Evolutionary conservation across 805 yeast genomes (phyloP), one percentile per base, ranked within the genome.

Genomic region (Candida dendrica): DNA sequence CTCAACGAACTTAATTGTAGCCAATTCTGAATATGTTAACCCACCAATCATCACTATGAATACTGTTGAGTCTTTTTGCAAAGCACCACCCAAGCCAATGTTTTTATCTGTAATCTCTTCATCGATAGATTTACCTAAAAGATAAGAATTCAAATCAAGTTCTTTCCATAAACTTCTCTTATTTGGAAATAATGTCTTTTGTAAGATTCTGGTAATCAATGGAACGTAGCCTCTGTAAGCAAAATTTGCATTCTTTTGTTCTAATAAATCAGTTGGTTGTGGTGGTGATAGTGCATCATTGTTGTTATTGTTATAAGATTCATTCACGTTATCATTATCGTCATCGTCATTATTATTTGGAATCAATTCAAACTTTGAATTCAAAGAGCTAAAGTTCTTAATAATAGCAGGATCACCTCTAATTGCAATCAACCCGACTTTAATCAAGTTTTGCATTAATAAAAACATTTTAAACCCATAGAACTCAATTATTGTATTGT

Each of bases 211-310:
- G 3, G 80, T 71, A 2, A 77, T 64, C 4, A 91, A 59, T 2
- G 98, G 98, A 0, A 88, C 84, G 26, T 77, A 84, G 1, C 95
- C 93, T 5, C 96, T 84, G 45, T 84, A 78, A 1, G 88, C 79
- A 56, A 80, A 84, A 1, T 81, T 64, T 3, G 79, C 72, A 40
- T 65, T 67, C 20, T 66, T 65, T 27, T 79, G 77, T 40, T 68
- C 60, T 3, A 41, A n/a, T 7, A 29, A 22, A 10, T 36, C 30
- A 6, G 29, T 34, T 2, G 27, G 7, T 7, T 31, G 11, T 15
- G 19, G 24, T 22, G 24, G 8, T 26, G 33, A 30, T 30, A 30
- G 6, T 30, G n/a, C n/a, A n/a, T n/a, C n/a, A n/a, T n/a, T n/a
- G n/a, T n/a, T n/a, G n/a, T n/a, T n/a, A n/a, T n/a, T n/a, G n/a